Evolutionary conservation across 805 yeast genomes (phyloP).

Genomic region (Yarrowia phangngaensis): DNA sequence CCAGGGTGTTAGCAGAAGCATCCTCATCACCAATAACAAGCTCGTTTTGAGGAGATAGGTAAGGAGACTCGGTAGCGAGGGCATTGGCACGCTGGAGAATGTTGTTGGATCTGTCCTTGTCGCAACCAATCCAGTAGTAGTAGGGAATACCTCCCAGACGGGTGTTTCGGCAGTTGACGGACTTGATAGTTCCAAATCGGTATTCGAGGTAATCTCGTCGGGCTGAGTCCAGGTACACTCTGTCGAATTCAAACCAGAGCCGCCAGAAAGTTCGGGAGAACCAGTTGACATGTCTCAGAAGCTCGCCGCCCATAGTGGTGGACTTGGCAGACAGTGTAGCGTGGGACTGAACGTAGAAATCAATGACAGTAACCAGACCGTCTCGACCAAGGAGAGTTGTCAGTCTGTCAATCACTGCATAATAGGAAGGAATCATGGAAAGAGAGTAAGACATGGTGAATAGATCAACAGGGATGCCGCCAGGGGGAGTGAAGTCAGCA

Average conservation of each 20-base stretch:
- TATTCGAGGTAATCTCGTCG: conserved; percentile 82
- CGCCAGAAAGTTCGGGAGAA: conserved; percentile 76
- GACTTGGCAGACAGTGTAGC: conserved; percentile 64
- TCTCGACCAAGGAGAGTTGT: conserved; percentile 48
- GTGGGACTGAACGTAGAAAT: conserved; percentile 71
- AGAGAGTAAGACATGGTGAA: conserved; percentile 76
- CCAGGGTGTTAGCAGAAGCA: conserved; percentile 27
- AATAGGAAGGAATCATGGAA: conserved; percentile 81
- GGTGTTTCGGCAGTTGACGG: conserved; percentile 62
- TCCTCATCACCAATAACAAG: conserved; percentile 28
- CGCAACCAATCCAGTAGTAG: conserved; percentile 78
- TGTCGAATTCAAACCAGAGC: conserved; percentile 81
- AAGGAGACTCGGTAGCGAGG: conserved; percentile 77
- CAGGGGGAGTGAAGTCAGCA: conserved; percentile 57
- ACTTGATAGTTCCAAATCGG: conserved; percentile 74
- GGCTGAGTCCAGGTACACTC: conserved; percentile 71
- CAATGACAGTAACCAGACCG: conserved; percentile 69
- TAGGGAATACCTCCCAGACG: conserved; percentile 72
- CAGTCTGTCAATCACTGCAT: conserved; percentile 72
- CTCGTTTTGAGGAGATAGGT: conserved; percentile 57
- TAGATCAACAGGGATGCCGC: conserved; percentile 45
- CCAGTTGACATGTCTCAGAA: conserved; percentile 73
- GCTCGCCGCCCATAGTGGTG: conserved; percentile 71
- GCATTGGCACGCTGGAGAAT: conserved; percentile 56
- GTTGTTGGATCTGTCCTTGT: conserved; percentile 51